Conservation (phyloP, 2,329 filamentous ascomycete species). For the Fusarium proliferatum region DNA sequence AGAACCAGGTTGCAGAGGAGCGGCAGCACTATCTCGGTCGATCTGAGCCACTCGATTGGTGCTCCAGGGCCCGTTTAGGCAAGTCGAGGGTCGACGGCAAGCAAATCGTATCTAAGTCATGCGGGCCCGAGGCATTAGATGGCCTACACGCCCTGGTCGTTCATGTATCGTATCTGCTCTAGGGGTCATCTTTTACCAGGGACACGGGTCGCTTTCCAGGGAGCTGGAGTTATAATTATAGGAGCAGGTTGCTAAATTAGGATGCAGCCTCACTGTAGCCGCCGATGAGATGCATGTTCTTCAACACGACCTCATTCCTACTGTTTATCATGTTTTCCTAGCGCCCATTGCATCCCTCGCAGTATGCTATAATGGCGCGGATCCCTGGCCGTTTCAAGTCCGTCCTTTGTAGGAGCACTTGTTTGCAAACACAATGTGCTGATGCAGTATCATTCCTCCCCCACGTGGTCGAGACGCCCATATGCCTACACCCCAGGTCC, state of each 20-base stretch:
- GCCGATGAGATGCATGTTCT: constrained; percentile 47
- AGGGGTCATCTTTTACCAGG: constrained; percentile 7
- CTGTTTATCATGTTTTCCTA: constrained; percentile 8
- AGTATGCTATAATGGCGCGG: not conserved
- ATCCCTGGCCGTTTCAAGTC: constrained; percentile 16
- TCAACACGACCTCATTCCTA: constrained; percentile 38
- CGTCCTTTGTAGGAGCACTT: not conserved
- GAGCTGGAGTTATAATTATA: constrained; percentile 28
- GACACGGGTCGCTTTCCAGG: not conserved
- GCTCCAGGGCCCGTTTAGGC: constrained; percentile 28
- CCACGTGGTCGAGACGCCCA: constrained; percentile 17
- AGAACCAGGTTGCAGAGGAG: constrained; percentile 21
- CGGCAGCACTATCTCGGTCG: constrained; percentile 29
- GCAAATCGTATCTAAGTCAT: constrained; percentile 14
- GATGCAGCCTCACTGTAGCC: constrained; percentile 52
- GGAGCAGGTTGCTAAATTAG: constrained; percentile 51
- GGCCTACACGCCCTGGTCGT: constrained; percentile 20
- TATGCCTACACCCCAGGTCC: not conserved
- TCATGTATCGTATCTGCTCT: constrained; percentile 6
- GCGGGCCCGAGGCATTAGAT: constrained; percentile 15
- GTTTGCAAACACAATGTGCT: constrained; percentile 6
- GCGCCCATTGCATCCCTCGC: constrained; percentile 32
- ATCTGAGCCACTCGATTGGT: constrained; percentile 32
- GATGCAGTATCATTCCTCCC: constrained; percentile 7
- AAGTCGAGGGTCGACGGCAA: constrained; percentile 20